Base-by-base conservation (phyloP, 306 rosid genomes). In the Heteromeles arbutifolia region DNA sequence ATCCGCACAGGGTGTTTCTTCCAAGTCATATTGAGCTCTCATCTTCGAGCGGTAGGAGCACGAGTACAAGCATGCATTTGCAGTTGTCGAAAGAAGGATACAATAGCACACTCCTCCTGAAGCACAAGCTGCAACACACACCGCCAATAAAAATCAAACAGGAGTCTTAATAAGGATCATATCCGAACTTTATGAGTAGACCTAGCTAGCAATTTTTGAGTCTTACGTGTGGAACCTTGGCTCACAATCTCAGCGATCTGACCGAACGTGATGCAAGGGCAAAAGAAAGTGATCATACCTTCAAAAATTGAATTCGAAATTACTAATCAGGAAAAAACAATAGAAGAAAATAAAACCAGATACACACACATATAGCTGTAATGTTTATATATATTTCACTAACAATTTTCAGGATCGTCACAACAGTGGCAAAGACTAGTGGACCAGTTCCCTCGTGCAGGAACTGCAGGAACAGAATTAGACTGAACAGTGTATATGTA, bases 231-330 rank as follows among this genome's bases (percentile, higher is more conserved):
- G 44, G 67, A 76, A 66, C 89, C 97, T 83, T 77, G 79, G 50
- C 71, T 76, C 8, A 91, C 77, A 70, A 91, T 79, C 76, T 89
- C 90, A 61, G 93, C 88, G 22, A 91, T 84, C 84, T 78, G 74
- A 37, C 96, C 93, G 73, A 91, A 91, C 6, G 96, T 87, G 81
- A 89, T 76, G 74, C 92, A 89, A 48, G 96, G 93, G 80, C 93
- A 91, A 77, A 70, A 78, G 74, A 79, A 82, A 79, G 96, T 91
- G 44, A 88, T 89, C 69, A 87, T 21, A 80, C 90, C 96, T 90
- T 67, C 24, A n/a, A 62, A 48, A 21, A 3, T 8, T 19, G 9
- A 71, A 15, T 65, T 8, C 5, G 14, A 17, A 57, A 71, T n/a
- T 18, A 10, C 32, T 52, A 22, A 6, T 31, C 19, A 24, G n/a